Base-by-base conservation (phyloP, 805 yeast genomes). In the Suhomyces tanzawaensis region DNA sequence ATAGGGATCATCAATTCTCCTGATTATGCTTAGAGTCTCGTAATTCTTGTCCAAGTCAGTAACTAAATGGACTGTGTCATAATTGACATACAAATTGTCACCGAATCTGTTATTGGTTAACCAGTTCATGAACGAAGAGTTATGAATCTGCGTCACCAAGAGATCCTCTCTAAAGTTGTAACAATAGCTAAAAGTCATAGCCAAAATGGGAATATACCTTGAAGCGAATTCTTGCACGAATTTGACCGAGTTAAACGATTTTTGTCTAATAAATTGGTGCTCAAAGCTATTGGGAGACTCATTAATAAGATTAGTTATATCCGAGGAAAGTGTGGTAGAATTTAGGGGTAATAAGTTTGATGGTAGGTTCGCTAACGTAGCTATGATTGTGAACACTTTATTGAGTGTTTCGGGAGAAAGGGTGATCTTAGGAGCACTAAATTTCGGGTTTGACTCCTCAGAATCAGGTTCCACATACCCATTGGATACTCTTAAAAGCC, bases 111-210 rank as follows among this genome's bases (percentile, higher is more conserved):
- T 54, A 7, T 49, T 50, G 2, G 60, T 53, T 11, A 60, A 23
- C 71, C 71, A 64, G 31, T 53, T 55, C 37, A 62, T 49, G 31
- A 64, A 62, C 3, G 67, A 59, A 14, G 45, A 45, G 39, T 47
- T 59, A 37, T 48, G 50, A 19, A 57, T 48, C 25, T 53, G 46
- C 17, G 40, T 29, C 12, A 47, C 42, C 21, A 53, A 38, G 17
- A 62, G 42, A 40, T 50, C 39, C 37, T 36, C 32, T 14, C 47
- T 29, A 42, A 42, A 36, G 33, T 41, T 32, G 51, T 57, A 43
- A 39, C 42, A 48, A 48, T 53, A 48, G 32, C 54, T 52, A 39
- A 50, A 53, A 15, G 52, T 50, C 17, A 55, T 53, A 3, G 56
- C 49, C 15, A 60, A 43, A 16, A 55, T 46, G 0, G 66, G 60